A percentile compares a stretch with the other conserved stretches of the same genome.
phyloP scores from a whole-genome alignment of 768 basidiomycete genomes.

The Pisolithus microcarpus region DNA sequence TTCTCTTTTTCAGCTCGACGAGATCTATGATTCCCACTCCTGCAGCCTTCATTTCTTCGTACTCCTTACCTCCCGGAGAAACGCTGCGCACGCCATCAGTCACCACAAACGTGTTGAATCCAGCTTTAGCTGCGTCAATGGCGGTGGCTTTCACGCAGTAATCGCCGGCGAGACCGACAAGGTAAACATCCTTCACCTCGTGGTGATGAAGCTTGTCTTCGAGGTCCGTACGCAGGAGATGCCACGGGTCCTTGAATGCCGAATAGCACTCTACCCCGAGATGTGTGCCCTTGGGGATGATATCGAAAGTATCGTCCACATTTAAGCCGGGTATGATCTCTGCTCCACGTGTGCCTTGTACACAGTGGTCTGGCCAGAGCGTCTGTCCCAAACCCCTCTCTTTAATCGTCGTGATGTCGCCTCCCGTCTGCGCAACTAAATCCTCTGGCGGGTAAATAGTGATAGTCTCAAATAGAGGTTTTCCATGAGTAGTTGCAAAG shows the following conservation, averaged over 20 bases:
- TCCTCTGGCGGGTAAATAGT: slow-evolving; percentile 28
- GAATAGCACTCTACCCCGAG: slow-evolving; percentile 68
- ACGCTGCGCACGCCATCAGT: slow-evolving; percentile 43
- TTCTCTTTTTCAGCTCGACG: slow-evolving; percentile 21
- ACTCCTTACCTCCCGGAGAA: slow-evolving; percentile 26
- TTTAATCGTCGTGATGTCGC: slow-evolving; percentile 10
- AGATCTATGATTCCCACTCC: slow-evolving; percentile 29
- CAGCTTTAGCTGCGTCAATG: slow-evolving; percentile 41
- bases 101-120: slow-evolving; percentile 46
- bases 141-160: slow-evolving; percentile 65
- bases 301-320: slow-evolving; percentile 32
- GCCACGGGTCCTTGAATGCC: slow-evolving; percentile 63
- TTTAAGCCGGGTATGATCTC: slow-evolving; percentile 53
- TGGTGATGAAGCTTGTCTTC: slow-evolving; percentile 33
- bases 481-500: slow-evolving; percentile 51
- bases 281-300: slow-evolving; percentile 51
- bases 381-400: slow-evolving; percentile 39
- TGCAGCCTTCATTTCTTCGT: slow-evolving; percentile 31
- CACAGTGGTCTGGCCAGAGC: slow-evolving; percentile 80
- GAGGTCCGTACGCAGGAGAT: slow-evolving; percentile 41
- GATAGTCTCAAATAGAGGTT: slow-evolving; percentile 34
- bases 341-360: slow-evolving; percentile 51
- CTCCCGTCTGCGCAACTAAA: slow-evolving; percentile 23
- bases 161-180: slow-evolving; percentile 70
- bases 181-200: slow-evolving; percentile 49